phyloP scores from a whole-genome alignment of 2,329 filamentous ascomycete species.

The Microascus cirrosus region DNA sequence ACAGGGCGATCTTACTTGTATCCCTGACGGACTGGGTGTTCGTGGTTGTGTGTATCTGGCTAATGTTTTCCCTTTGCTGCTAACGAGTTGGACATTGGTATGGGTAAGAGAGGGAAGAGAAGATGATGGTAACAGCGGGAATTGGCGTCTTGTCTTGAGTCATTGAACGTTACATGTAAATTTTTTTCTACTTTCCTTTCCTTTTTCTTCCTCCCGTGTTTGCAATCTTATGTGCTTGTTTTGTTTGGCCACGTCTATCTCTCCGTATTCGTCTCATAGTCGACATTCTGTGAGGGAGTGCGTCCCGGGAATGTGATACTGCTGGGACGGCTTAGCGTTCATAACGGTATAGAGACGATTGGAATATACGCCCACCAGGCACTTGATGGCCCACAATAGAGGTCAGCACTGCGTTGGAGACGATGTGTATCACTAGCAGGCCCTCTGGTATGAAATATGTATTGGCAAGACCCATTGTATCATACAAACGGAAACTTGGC shows the following conservation, averaged over 20 bases:
- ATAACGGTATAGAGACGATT: neutral
- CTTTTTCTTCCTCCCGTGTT: neutral
- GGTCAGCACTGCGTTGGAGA: neutral
- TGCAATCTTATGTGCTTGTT: neutral
- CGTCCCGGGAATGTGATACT: neutral
- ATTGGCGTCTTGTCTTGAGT: constrained; percentile 4
- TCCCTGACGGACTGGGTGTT: neutral
- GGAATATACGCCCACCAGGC: constrained; percentile 1
- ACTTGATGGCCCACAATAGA: neutral
- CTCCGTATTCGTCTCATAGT: neutral
- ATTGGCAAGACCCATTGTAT: neutral
- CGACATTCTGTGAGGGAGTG: neutral
- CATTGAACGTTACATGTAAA: neutral
- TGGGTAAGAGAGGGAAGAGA: neutral
- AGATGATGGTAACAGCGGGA: neutral
- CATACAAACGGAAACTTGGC: neutral
- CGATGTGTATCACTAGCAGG: neutral
- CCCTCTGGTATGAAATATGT: neutral
- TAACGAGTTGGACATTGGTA: neutral
- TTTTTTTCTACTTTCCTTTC: neutral
- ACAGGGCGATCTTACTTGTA: neutral
- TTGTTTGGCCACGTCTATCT: neutral
- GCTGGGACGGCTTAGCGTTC: neutral
- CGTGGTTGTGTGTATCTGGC: neutral
- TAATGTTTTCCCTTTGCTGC: neutral